Evolutionary conservation across 768 basidiomycete species (phyloP).

Genomic region (Suillus placidus): DNA sequence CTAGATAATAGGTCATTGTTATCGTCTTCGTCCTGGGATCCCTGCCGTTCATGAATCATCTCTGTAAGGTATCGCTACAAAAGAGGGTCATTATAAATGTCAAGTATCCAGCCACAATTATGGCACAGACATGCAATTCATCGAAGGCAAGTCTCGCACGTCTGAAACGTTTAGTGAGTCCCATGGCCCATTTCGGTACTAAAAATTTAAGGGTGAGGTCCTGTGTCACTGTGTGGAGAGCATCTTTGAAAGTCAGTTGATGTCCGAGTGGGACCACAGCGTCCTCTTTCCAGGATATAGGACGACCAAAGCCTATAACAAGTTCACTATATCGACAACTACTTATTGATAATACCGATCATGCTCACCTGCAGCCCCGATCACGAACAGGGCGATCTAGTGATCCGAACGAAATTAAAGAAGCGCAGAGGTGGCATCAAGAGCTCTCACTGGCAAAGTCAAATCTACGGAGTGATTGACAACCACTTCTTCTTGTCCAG

Average conservation of each 20-base stretch:
- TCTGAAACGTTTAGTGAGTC: slow-evolving; percentile 37
- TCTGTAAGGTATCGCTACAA: slow-evolving; percentile 49
- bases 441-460: slow-evolving; percentile 50
- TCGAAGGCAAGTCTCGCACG: slow-evolving; percentile 40
- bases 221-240: slow-evolving; percentile 46
- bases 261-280: slow-evolving; percentile 45
- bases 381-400: slow-evolving; percentile 58
- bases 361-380: slow-evolving; percentile 51
- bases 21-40: slow-evolving; percentile 38
- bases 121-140: slow-evolving; percentile 42
- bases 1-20: slow-evolving; percentile 55
- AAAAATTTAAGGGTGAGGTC: slow-evolving; percentile 41
- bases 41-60: slow-evolving; percentile 52
- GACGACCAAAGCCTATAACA: slow-evolving; percentile 51
- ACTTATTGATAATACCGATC: not conserved
- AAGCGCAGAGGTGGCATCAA: slow-evolving; percentile 15
- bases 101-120: not conserved
- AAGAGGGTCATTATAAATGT: not conserved
- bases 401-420: slow-evolving; percentile 13
- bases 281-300: slow-evolving; percentile 51
- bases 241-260: slow-evolving; percentile 49
- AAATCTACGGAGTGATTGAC: slow-evolving; percentile 53
- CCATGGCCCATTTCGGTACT: slow-evolving; percentile 44
- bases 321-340: not conserved
- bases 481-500: slow-evolving; percentile 38